Evolutionary conservation across 768 basidiomycete species (phyloP).

Genomic region (Mycena alexandri): DNA sequence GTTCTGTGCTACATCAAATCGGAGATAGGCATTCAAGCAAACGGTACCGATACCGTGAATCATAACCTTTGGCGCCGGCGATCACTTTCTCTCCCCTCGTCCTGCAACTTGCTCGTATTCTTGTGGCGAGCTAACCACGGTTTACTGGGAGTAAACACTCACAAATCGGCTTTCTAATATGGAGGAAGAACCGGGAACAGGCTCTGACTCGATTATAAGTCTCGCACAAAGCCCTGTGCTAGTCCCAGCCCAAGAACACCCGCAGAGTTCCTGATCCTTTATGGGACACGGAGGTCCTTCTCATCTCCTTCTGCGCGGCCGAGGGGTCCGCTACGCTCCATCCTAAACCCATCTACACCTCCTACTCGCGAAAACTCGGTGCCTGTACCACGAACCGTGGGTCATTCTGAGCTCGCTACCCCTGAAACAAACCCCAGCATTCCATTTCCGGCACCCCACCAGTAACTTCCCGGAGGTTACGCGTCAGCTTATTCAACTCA

Average conservation of each 20-base stretch:
- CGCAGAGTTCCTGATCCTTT: slow-evolving; percentile 13
- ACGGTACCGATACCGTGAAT: slow-evolving; percentile 7
- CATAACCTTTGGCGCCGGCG: slow-evolving; percentile 14
- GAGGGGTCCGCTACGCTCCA: slow-evolving; percentile 29
- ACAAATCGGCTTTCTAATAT: slow-evolving; percentile 8
- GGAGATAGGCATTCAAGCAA: background rate
- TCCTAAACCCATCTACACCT: slow-evolving; percentile 25
- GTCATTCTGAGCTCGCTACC: slow-evolving; percentile 12
- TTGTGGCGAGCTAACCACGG: slow-evolving; percentile 9
- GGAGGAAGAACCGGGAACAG: slow-evolving; percentile 28
- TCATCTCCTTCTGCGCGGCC: slow-evolving; percentile 25
- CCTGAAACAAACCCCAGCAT: slow-evolving; percentile 33
- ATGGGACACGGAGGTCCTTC: slow-evolving; percentile 15
- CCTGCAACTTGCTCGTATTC: background rate
- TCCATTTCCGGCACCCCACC: slow-evolving; percentile 36
- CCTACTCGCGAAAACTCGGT: slow-evolving; percentile 27
- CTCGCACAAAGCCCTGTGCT: slow-evolving; percentile 31
- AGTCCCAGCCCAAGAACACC: slow-evolving; percentile 34
- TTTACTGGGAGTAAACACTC: background rate
- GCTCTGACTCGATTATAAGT: slow-evolving; percentile 29
- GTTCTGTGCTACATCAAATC: too few relatives aligned
- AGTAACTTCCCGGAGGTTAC: slow-evolving; percentile 52
- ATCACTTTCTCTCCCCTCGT: slow-evolving; percentile 23
- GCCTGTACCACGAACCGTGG: slow-evolving; percentile 16
- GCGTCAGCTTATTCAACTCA: slow-evolving; percentile 85